Conservation (phyloP, 2,329 filamentous ascomycete genomes). For the Aspergillus puulaauensis region DNA sequence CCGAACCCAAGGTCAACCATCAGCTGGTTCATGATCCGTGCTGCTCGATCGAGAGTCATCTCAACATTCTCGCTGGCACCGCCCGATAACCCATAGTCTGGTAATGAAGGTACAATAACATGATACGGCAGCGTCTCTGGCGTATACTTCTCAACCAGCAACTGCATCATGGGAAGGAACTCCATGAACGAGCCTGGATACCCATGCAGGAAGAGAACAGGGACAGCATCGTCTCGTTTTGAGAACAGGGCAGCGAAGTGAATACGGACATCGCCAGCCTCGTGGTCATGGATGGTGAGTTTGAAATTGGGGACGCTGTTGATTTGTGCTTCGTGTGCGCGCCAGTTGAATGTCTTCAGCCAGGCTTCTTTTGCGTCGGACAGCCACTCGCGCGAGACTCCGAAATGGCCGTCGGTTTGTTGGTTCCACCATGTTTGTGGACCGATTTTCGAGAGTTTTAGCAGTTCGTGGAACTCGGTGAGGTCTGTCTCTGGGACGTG, state of each 20-base stretch:
- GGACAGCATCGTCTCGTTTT: conserved; percentile 46
- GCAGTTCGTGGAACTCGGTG: conserved; percentile 46
- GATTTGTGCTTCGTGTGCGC: conserved; percentile 41
- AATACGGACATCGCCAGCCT: conserved; percentile 28
- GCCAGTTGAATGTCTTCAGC: conserved; percentile 51
- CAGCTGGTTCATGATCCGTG: conserved; percentile 28
- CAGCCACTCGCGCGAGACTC: conserved; percentile 51
- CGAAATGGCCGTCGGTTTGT: conserved; percentile 43
- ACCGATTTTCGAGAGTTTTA: conserved; percentile 50
- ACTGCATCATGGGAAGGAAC: conserved; percentile 31
- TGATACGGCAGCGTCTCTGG: conserved; percentile 29
- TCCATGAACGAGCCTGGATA: conserved; percentile 37
- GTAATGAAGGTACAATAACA: conserved; percentile 32
- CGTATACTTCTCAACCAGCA: conserved; percentile 26
- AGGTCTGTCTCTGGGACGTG: conserved; percentile 46
- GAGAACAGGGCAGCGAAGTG: conserved; percentile 55
- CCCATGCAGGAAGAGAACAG: conserved; percentile 46
- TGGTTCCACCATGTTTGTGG: conserved; percentile 52
- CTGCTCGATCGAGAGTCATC: conserved; percentile 23
- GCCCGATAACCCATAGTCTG: conserved; percentile 32
- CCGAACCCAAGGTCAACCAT: conserved; percentile 32
- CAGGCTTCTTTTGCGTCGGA: conserved; percentile 42
- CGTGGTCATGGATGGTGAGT: conserved; percentile 38
- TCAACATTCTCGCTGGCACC: conserved; percentile 28
- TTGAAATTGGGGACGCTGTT: conserved; percentile 55